Evolutionary conservation across 148 eudicot species (phyloP), one percentile per base, ranked within the genome.

Genomic region (Persicaria tinctoria): DNA sequence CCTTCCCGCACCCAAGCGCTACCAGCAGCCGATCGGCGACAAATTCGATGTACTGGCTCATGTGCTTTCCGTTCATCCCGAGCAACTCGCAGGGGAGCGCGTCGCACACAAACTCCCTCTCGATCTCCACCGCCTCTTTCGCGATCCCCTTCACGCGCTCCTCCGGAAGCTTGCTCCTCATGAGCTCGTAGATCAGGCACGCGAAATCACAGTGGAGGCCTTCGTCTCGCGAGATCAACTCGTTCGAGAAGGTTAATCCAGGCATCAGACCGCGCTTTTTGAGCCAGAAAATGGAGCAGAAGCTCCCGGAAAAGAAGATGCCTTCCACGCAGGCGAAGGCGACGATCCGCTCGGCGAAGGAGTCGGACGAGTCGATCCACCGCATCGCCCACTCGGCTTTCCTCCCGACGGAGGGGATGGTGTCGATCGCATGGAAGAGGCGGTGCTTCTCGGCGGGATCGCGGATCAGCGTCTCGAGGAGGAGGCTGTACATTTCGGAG

Each of bases 211-310:
- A 89, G 48, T 89, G 93, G 0, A 89, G 23, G 0, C 93, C 93
- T 23, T 89, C 91, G 38, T 89, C 93, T 3, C 93, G 82, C 11
- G 93, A 89, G 38, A 89, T 89, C 55, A 89, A 49, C 79, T 89
- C 93, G 53, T 89, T 89, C 0, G 93, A 89, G 80, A 87, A 89
- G 12, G 93, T 86, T 8, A 89, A 44, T 0, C 93, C 93, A 0
- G 91, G 93, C 93, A 89, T 89, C 1, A 89, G 32, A 5, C 91
- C 93, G 5, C 93, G 88, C 76, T 89, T 89, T 41, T 89, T 89
- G 3, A 89, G 49, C 93, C 93, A 89, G 38, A 89, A 89, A 0
- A 89, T 89, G 0, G 93, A 79, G 53, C 93, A 89, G 77, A 89
- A 89, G 27, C 88, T 84, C 0, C 91, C 93, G 0, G 91, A 87